Evolutionary conservation across 2,329 filamentous ascomycete species (phyloP).

Genomic region (Huntiella savannae): DNA sequence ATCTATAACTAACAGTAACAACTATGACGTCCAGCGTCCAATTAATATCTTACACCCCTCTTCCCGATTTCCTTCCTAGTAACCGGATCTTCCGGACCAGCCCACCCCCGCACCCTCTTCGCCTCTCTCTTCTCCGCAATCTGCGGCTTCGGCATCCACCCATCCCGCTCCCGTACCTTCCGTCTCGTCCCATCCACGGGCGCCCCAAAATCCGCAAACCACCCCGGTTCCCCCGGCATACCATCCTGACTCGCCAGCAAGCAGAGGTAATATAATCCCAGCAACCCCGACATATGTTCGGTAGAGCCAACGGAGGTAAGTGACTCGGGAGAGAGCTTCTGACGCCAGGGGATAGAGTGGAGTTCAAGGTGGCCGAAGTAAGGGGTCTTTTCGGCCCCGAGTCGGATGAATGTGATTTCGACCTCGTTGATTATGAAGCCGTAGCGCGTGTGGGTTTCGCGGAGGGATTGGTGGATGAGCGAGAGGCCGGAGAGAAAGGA

Average conservation of each 20-base stretch:
- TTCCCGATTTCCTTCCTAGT: slow-evolving; percentile 53
- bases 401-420: slow-evolving; percentile 77
- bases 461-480: slow-evolving; percentile 79
- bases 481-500: slow-evolving; percentile 76
- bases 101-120: slow-evolving; percentile 55
- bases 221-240: slow-evolving; percentile 38
- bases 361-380: slow-evolving; percentile 84
- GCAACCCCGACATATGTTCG: slow-evolving; percentile 41
- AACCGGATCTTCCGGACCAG: slow-evolving; percentile 54
- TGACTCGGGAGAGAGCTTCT: slow-evolving; percentile 13
- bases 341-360: slow-evolving; percentile 26
- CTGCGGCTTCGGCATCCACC: slow-evolving; percentile 58
- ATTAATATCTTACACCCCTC: slow-evolving; percentile 29
- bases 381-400: slow-evolving; percentile 50
- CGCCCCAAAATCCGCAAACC: slow-evolving; percentile 54
- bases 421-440: slow-evolving; percentile 95
- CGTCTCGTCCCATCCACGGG: slow-evolving; percentile 53
- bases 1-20: background rate
- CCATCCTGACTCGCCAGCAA: slow-evolving; percentile 47
- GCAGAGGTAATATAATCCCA: slow-evolving; percentile 63
- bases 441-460: slow-evolving; percentile 80
- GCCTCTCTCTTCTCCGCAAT: slow-evolving; percentile 57
- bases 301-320: slow-evolving; percentile 33
- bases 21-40: background rate
- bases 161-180: slow-evolving; percentile 49